Base-by-base conservation (phyloP, 202 grass and related monocot species). In the Dendrocalamus latiflorus region DNA sequence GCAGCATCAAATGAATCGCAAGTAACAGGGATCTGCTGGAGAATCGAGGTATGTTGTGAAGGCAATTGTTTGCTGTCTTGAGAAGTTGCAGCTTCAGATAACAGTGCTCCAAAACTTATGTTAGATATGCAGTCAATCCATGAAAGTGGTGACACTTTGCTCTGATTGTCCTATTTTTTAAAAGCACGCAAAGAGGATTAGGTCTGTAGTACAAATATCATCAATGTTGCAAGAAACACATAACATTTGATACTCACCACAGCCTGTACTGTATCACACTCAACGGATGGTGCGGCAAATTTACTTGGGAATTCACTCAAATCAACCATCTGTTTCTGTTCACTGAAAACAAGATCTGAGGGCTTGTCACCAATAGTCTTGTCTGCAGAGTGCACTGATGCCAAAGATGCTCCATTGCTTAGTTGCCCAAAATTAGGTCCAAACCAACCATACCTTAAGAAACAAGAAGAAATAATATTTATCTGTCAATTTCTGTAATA, bases 1-100 rank as follows among this genome's bases (percentile, higher is more conserved):
- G 85, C 93, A 92, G 91, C 89, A 87, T 99, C 96, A 80, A 99
- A 99, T 68, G 96, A 99, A 84, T 99, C 96, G 41, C 91, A 93
- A 7, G 83, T 96, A 43, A 79, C 20, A 68, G 89, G 78, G 65
- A 85, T 80, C 76, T 98, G 92, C 55, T 87, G 82, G 48, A 93
- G 25, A 79, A 34, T 85, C 6, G 58, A 81, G 74, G 84, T 92
- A 72, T 83, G 94, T 70, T 86, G 88, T 84, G 66, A 68, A 89
- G 83, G 76, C n/a, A 57, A 34, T 48, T 81, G 87, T 61, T 94
- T 87, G 68, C 74, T 89, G 70, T 93, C 86, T 68, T 85, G 76
- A 86, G 83, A 79, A 51, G 89, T 90, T n/a, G 77, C 75, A 74
- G 87, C 58, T 82, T 98, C 88, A 38, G 85, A 87, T 58, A 99